Percentiles rank a stretch among this genome's conserved stretches.
These are phyloP conservation scores for Pyrenophora teres DNA, from an alignment of 2,329 filamentous ascomycete genomes.

Conservation along the genomic window DNA sequence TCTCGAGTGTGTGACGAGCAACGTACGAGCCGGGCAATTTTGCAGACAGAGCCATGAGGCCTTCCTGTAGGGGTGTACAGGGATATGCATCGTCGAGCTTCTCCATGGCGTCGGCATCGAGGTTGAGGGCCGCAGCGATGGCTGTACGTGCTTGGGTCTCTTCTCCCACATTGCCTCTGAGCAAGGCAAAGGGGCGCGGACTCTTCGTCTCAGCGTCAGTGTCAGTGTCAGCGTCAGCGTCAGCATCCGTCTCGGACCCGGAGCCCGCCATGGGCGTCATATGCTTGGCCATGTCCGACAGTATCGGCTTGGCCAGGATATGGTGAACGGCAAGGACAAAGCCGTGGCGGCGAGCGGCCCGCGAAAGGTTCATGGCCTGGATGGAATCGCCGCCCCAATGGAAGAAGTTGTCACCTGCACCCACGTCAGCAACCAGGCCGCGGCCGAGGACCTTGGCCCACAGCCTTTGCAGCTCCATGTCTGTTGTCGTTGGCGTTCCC, in stretches of 20 bases:
- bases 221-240: no score
- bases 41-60: not conserved
- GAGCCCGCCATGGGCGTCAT: not conserved
- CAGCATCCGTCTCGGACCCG: no score
- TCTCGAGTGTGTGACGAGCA: not conserved
- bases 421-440: no score
- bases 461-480: no score
- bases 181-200: not conserved
- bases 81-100: not conserved
- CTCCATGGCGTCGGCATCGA: not conserved
- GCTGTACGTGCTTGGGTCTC: not conserved
- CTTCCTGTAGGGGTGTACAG: not conserved
- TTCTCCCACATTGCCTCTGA: not conserved
- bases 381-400: not conserved
- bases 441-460: no score
- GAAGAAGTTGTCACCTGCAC: not conserved
- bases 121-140: not conserved
- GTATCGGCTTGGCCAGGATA: not conserved
- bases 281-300: not conserved
- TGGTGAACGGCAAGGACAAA: not conserved
- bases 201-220: no score
- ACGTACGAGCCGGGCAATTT: not conserved
- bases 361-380: not conserved
- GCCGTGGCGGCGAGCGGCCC: not conserved
- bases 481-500: no score